Percentiles rank a stretch among this genome's conserved stretches.
phyloP scores from a whole-genome alignment of 208 protist species.

The Herpetomonas samuelpessoai region DNA sequence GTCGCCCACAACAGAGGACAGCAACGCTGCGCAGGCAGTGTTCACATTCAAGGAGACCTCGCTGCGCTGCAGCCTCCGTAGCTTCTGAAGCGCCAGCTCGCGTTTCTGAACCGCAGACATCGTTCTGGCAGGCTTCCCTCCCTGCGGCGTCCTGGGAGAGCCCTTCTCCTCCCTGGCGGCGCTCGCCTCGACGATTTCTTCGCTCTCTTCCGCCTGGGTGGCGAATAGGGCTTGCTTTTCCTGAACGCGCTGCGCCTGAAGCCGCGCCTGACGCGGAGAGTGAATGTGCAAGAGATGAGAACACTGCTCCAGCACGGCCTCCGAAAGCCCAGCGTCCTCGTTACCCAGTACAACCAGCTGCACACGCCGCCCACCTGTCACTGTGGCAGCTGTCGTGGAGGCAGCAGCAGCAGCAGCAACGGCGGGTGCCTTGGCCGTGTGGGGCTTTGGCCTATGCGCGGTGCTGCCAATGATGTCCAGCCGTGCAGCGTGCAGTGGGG shows the following conservation, averaged over 20 bases:
- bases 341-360: conserved; percentile 74
- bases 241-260: too few relatives aligned
- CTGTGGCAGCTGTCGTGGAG: too few relatives aligned
- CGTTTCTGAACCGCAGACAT: conserved; percentile 5
- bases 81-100: conserved; percentile 15
- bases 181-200: too few relatives aligned
- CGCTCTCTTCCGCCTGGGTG: neutral
- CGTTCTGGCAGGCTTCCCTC: too few relatives aligned
- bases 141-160: too few relatives aligned
- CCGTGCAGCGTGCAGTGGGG: too few relatives aligned
- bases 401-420: too few relatives aligned
- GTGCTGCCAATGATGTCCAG: neutral
- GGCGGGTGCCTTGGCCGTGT: too few relatives aligned
- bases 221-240: too few relatives aligned
- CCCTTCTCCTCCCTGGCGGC: too few relatives aligned
- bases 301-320: conserved; percentile 39
- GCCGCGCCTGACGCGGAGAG: conserved; percentile 34
- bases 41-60: conserved; percentile 84
- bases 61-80: conserved; percentile 23
- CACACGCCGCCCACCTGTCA: too few relatives aligned
- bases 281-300: conserved; percentile 58
- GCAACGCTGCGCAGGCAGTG: conserved; percentile 63
- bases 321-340: conserved; percentile 59
- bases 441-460: neutral
- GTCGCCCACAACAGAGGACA: conserved; percentile 33